Base-by-base conservation (phyloP, 2,329 filamentous ascomycete species). In the Hypoxylon sp. region DNA sequence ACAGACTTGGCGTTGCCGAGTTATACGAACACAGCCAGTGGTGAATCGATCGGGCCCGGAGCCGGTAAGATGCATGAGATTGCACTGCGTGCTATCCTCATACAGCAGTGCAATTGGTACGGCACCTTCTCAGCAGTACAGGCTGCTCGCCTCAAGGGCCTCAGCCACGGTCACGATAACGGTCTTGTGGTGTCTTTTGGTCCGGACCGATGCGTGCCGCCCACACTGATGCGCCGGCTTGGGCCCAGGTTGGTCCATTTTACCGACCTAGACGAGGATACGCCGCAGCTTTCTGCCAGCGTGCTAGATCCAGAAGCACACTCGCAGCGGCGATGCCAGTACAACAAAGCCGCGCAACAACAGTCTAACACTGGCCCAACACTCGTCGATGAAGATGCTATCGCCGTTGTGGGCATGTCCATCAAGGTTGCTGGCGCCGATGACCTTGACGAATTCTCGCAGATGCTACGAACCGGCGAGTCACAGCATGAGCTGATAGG, bases 381-480 rank as follows among this genome's bases (percentile, higher is more conserved):
- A 24, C 27, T 37, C 3, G 32, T 37, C 10, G 32, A 37, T 4
- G 69, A 74, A 50, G 44, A 74, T 54, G 46, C 71, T 17, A 72
- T 82, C 44, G 80, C 80, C 2, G 72, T 83, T 1, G 67, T 83
- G 3, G 80, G 80, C 5, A 79, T 82, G 78, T 73, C 80, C 0
- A 64, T 70, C 50, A 75, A 79, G 31, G 70, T 76, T 0, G 74
- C 80, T 0, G 79, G 79, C 0, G 80, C 79, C 2, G 75, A 81
- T 6, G 72, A 77, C 39, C 44, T 79, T 0, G 75, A 78, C 1
- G 78, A 79, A 42, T 81, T 80, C 67, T 77, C 70, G 72, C 48
- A 77, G 0, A 51, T 82, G 29, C 56, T 81, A 6, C 46, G 48
- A 2, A 48, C 48, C 0, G 78, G 75, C 5, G 17, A 71, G 57